A percentile compares a stretch with the other conserved stretches of the same genome.
Evolutionary conservation across 805 yeast species (phyloP).

Genomic region (Torulaspora delbrueckii): DNA sequence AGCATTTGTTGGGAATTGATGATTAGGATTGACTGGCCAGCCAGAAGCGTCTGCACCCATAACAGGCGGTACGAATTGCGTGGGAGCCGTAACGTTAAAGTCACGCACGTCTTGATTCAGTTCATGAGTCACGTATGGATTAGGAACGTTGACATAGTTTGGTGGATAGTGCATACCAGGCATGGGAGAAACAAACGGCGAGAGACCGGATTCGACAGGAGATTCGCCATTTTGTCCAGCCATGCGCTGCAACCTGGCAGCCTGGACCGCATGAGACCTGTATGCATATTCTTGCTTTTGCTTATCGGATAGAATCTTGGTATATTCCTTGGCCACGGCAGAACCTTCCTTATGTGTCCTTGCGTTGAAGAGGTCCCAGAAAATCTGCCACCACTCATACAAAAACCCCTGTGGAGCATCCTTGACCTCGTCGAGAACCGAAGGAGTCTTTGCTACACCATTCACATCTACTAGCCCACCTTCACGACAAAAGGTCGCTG

Average conservation of each 20-base stretch:
- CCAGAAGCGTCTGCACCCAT: slow-evolving; percentile 6
- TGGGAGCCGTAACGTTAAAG: background rate
- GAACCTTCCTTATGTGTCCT: slow-evolving; percentile 63
- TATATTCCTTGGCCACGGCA: slow-evolving; percentile 62
- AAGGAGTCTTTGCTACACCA: background rate
- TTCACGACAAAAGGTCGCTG: slow-evolving; percentile 67
- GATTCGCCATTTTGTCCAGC: slow-evolving; percentile 38
- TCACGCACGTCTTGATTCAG: background rate
- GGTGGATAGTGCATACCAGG: background rate
- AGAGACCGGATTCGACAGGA: slow-evolving; percentile 12
- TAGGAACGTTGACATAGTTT: background rate
- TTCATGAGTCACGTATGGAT: background rate
- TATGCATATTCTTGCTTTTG: slow-evolving; percentile 55
- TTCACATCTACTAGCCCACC: slow-evolving; percentile 48
- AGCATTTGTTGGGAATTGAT: background rate
- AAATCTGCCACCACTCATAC: slow-evolving; percentile 94
- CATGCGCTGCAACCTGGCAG: slow-evolving; percentile 44
- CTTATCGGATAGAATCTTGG: slow-evolving; percentile 54
- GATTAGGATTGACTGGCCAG: slow-evolving; percentile 12
- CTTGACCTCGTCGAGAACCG: slow-evolving; percentile 32
- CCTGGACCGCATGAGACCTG: slow-evolving; percentile 41
- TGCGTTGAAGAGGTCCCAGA: slow-evolving; percentile 90
- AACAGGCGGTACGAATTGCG: slow-evolving; percentile 1
- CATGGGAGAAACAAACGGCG: background rate
- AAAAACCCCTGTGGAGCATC: slow-evolving; percentile 86